Base-by-base conservation (phyloP, 768 basidiomycete species). In the Russula earlei region DNA sequence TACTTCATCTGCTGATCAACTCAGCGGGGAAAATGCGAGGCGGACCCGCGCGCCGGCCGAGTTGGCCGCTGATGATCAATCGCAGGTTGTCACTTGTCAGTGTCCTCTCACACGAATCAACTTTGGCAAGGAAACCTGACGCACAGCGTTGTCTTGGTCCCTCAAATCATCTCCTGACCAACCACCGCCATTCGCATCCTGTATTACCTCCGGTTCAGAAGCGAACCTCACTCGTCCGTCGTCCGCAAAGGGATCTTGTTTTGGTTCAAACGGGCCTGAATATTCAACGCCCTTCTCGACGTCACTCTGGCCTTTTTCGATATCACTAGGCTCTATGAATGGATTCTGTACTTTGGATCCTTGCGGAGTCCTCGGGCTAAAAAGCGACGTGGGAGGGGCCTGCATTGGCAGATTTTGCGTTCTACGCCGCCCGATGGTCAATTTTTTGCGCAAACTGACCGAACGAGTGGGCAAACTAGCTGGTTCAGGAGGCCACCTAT, bases 371-470 rank as follows among this genome's bases (percentile, higher is more conserved):
- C 10, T 11, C 12, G 46, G 38, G 12, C n/a, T n/a, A 24, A 56
- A 33, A 24, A 37, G 29, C n/a, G n/a, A 3, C 11, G 14, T 5
- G 14, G 37, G 20, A 12, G 55, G 43, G 6, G 36, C 6, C 37
- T 61, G 60, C 8, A 59, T 51, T 3, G 60, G 57, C 19, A 61
- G 46, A 3, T 0, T 19, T 4, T 57, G 60, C 6, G 58, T 54
- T 44, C 1, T 24, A 1, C 45, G 49, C 25, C 2, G 11, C 29
- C 31, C 17, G 19, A 54, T 17, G 14, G n/a, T 20, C 29, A 27
- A 38, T n/a, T 25, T 55, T 15, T 8, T n/a, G n/a, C n/a, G n/a
- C n/a, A n/a, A n/a, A n/a, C n/a, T n/a, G n/a, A n/a, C n/a, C n/a
- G n/a, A n/a, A n/a, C n/a, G n/a, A n/a, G n/a, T n/a, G n/a, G n/a